Conservation (phyloP, 805 yeast species). For the Saccharomycopsis sp. region DNA sequence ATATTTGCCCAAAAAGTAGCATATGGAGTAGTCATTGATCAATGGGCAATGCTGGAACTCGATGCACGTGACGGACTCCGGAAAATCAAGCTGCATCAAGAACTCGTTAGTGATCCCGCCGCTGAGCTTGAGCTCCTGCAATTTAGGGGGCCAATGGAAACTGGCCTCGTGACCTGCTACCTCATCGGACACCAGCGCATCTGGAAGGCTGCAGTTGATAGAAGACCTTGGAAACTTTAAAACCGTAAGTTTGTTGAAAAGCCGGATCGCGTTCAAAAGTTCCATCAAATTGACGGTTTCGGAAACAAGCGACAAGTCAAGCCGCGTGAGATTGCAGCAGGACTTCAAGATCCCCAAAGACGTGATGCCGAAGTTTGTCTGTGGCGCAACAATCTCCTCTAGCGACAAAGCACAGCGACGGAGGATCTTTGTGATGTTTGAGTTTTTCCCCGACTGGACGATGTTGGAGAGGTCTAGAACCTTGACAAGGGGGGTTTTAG, state of each 20-base stretch:
- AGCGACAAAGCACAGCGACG: slow-evolving; percentile 66
- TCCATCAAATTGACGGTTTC: slow-evolving; percentile 83
- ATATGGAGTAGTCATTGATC: slow-evolving; percentile 58
- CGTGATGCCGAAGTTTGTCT: slow-evolving; percentile 87
- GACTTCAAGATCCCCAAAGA: slow-evolving; percentile 76
- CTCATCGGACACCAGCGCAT: slow-evolving; percentile 34
- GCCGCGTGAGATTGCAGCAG: slow-evolving; percentile 54
- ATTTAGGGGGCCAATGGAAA: slow-evolving; percentile 69
- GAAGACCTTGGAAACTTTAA: slow-evolving; percentile 88
- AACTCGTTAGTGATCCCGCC: slow-evolving; percentile 89
- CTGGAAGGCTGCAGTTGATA: slow-evolving; percentile 41
- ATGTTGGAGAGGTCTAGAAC: slow-evolving; percentile 70
- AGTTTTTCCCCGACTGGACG: slow-evolving; percentile 87
- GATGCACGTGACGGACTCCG: slow-evolving; percentile 58
- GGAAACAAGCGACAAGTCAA: slow-evolving; percentile 81
- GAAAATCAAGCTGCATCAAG: slow-evolving; percentile 62
- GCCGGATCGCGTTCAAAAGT: slow-evolving; percentile 65
- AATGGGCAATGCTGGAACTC: slow-evolving; percentile 87
- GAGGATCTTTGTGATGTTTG: slow-evolving; percentile 75
- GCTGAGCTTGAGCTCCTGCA: slow-evolving; percentile 66
- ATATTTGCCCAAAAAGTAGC: slow-evolving; percentile 50
- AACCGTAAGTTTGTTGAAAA: slow-evolving; percentile 56
- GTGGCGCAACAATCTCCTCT: slow-evolving; percentile 79
- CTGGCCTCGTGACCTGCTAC: slow-evolving; percentile 31
- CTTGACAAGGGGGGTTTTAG: slow-evolving; percentile 49